A percentile compares a stretch with the other conserved stretches of the same genome.
Evolutionary conservation across 768 basidiomycete species (phyloP).

Genomic region (Mycena kentingensis): DNA sequence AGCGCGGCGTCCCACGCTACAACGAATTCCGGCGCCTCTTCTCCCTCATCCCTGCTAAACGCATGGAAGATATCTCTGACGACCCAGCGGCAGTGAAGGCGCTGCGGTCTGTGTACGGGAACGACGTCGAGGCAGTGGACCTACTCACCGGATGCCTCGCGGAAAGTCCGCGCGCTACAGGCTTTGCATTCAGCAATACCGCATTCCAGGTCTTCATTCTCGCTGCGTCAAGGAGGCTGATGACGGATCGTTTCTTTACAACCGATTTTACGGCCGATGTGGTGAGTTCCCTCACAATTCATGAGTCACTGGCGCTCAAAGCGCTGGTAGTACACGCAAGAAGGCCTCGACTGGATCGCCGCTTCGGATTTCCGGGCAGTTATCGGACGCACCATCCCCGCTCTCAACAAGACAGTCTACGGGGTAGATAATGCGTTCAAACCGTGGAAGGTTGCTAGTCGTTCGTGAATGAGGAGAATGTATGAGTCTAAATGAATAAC

Average conservation of each 20-base stretch:
- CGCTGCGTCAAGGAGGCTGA: constrained; percentile 14
- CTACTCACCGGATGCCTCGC: constrained; percentile 12
- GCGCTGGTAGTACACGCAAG: constrained; percentile 8
- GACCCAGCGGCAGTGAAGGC: constrained; percentile 2
- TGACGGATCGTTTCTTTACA: constrained; percentile 21
- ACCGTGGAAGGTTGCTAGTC: too few relatives aligned
- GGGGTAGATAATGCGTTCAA: constrained; percentile 17
- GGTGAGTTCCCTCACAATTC: background rate
- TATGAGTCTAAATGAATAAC: too few relatives aligned
- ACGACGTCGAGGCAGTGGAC: constrained; percentile 14
- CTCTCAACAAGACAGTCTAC: constrained; percentile 1
- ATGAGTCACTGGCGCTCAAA: background rate
- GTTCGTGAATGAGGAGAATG: too few relatives aligned
- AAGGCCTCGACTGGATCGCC: constrained; percentile 9
- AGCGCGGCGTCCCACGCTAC: constrained; percentile 20
- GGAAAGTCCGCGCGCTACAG: constrained; percentile 14
- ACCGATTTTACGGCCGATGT: constrained; percentile 15
- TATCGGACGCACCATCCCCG: constrained; percentile 11
- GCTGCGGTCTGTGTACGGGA: constrained; percentile 9
- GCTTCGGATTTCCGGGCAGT: constrained; percentile 14
- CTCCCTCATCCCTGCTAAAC: constrained; percentile 12
- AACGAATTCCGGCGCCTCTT: constrained; percentile 17
- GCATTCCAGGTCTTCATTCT: constrained; percentile 19
- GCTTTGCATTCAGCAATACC: constrained; percentile 20
- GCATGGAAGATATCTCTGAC: constrained; percentile 13